Evolutionary conservation across 805 yeast genomes (phyloP), one percentile per base, ranked within the genome.

Genomic region (Cyberlindnera amylophila): DNA sequence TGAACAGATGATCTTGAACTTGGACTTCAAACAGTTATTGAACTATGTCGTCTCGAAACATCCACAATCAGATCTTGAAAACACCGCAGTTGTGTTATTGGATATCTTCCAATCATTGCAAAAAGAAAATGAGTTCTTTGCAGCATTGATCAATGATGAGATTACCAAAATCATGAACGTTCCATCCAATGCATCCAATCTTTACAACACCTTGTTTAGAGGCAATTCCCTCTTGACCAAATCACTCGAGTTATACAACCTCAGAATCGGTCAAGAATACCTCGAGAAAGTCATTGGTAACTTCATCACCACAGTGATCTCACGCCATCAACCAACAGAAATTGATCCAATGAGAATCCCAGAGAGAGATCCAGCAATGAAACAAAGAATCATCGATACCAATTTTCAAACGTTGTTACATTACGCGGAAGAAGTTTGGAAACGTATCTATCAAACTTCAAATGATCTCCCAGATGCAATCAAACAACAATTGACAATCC

Each of bases 181-280:
- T 21, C 34, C 43, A 8, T 18, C 41, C 4, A 36, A 50, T 6
- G 34, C 33, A 7, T 64, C 58, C 37, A 74, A 75, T 49, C 61
- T 79, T 4, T 73, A 76, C 49, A 81, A 77, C 49, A 74, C 86
- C 0, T 59, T 87, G 13, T 91, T 91, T 56, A 71, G 99, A 52
- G 96, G 96, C 0, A 85, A 87, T 43, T 81, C 96, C 1, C 71
- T 91, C 4, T 70, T 93, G 46, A 82, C 96, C 0, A 86, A 86
- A 58, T 73, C 96, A 0, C 60, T 90, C 41, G 99, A 91, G 54
- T 71, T 76, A 45, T 88, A 80, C 57, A 81, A 85, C 58, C 71
- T 82, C 32, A 67, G 91, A 54, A 70, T 83, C 15, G 98, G 98
- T 1, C 82, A 77, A 46, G 89, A 82, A 46, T 87, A 86, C 55